Evolutionary conservation across 352 stramenopile species (phyloP), one percentile per base, ranked within the genome.

Genomic region (Phytophthora rubi): DNA sequence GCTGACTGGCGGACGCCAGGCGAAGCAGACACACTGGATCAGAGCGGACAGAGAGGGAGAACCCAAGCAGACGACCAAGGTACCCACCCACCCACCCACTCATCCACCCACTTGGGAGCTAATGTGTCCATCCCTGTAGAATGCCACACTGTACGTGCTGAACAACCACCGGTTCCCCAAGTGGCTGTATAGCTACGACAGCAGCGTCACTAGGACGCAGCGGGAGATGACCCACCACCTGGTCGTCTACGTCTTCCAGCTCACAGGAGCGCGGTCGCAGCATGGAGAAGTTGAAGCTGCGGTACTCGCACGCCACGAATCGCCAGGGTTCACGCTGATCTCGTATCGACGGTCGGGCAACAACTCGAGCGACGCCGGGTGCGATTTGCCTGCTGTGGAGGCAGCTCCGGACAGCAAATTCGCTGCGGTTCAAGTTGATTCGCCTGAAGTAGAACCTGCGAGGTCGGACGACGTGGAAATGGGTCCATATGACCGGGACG

Each of bases 161-260:
- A 88, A 88, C 70, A 85, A 88, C 32, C 71, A 83, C 30, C 76
- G 70, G 18, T 85, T 81, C 49, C 77, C 78, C 18, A 81, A 78
- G 44, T 88, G 80, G 80, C 71, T 80, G 44, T 88, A 88, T 65
- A 78, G 66, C 48, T 88, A 85, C 62, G 71, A 84, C 53, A 85
- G 77, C 35, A 82, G 76, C 48, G 60, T 79, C 23, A 88, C 75
- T 7, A 71, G 79, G 49, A 79, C 53, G 16, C 73, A 86, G 54
- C 80, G 77, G 47, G 73, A 82, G 44, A 83, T 85, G 77, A 76
- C 70, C 9, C 80, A 88, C 48, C 68, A 79, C 21, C 49, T 88
- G 52, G 72, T 70, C 9, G 70, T 71, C 9, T 88, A 88, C 47
- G 69, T 88, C 10, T 72, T 81, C 30, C 65, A 70, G 23, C 54